Conservation (phyloP, 1,284 basidiomycete species). For the Cutaneotrichosporon sp. region DNA sequence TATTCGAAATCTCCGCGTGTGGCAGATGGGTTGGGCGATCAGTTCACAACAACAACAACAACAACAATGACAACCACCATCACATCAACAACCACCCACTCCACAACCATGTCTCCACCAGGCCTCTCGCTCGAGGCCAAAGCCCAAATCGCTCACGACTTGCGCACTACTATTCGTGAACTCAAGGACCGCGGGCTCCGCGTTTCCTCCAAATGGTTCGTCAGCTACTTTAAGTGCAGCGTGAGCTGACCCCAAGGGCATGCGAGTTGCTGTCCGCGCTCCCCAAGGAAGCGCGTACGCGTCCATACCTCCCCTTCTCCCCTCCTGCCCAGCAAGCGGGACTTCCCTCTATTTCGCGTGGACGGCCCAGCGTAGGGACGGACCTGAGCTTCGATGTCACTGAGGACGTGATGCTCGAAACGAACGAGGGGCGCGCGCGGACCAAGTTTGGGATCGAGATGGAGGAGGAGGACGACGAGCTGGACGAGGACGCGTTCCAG, state of each 20-base stretch:
- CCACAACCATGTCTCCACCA: not conserved
- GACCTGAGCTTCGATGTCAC: conserved; percentile 8
- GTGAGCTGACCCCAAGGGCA: conserved; percentile 37
- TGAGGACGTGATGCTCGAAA: conserved; percentile 4
- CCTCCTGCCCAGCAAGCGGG: conserved; percentile 31
- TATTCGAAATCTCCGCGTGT: not conserved
- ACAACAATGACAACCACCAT: not conserved
- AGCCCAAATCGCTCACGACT: conserved; percentile 42
- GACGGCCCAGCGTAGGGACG: not conserved
- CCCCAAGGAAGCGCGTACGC: conserved; percentile 33
- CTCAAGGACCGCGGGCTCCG: conserved; percentile 46
- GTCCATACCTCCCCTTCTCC: conserved; percentile 41
- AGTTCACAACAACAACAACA: conserved; percentile 7
- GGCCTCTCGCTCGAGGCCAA: not conserved
- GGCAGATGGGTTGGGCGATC: not conserved
- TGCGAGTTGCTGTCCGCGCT: conserved; percentile 45
- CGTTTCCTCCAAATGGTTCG: conserved; percentile 47
- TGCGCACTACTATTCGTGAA: conserved; percentile 40
- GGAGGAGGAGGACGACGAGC: conserved; percentile 60
- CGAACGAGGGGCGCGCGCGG: conserved; percentile 27
- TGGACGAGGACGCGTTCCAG: conserved; percentile 55
- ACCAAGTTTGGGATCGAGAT: conserved; percentile 48
- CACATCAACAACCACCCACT: not conserved
- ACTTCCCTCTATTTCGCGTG: conserved; percentile 9
- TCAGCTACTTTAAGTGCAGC: not conserved